Base-by-base conservation (phyloP, 2,329 filamentous ascomycete genomes). In the Fusarium albosuccineum region DNA sequence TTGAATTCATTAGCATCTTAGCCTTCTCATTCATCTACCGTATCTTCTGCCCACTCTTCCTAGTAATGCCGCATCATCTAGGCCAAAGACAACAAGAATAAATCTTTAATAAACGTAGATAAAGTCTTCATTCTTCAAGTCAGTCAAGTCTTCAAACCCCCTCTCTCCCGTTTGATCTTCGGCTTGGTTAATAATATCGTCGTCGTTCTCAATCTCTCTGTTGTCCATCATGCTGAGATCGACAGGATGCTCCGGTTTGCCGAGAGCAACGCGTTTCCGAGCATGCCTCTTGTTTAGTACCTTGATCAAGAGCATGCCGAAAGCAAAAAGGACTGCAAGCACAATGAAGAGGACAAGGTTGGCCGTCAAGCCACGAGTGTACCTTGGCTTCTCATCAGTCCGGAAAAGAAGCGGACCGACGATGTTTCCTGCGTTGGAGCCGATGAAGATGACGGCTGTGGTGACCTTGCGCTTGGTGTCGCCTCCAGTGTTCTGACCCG, bases 401-500 rank as follows among this genome's bases (percentile, higher is more conserved):
- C 40, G 48, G 50, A 67, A 74, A 22, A 74, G 57, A 11, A 74
- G 58, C 10, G 67, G 64, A 3, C 88, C 88, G 37, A 90, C 80
- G 49, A 90, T 85, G 67, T 91, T 90, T 14, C 88, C 88, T 3
- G 84, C 83, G 65, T 85, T 87, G 67, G 87, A 84, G 10, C 87
- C 87, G 22, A 90, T 80, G 66, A 90, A 88, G 9, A 90, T 77
- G 27, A 88, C 82, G 8, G 81, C 86, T 0, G 87, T 89, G 0
- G 85, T 89, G 3, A 86, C 83, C 71, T 90, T 90, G 64, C 87
- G 85, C 77, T 91, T 91, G 0, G 89, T 91, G 64, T 91, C 87
- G 1, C 88, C 88, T 8, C 82, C 88, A 0, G 88, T 87, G 68
- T 89, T 88, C 62, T 86, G 84, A 1, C 82, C 82, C 2, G 82